Conservation (phyloP, 202 grass and related monocot genomes). For the Zizania palustris region DNA sequence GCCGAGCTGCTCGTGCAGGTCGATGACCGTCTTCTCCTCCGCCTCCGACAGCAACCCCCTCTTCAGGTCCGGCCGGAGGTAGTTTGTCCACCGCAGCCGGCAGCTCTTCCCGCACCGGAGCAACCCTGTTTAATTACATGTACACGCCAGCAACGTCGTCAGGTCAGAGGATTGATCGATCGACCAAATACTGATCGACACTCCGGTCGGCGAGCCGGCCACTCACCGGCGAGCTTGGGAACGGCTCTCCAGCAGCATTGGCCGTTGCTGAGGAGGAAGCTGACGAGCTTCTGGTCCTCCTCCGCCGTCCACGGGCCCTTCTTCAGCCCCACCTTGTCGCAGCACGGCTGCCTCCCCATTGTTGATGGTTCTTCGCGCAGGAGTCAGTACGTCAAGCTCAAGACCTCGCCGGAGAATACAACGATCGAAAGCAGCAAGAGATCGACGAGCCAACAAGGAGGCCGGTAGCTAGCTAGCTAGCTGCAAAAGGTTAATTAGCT, state of each 20-base stretch:
- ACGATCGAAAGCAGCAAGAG: constrained; percentile 34
- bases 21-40: constrained; percentile 69
- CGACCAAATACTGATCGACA: neutral
- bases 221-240: constrained; percentile 90
- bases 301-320: constrained; percentile 90
- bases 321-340: constrained; percentile 91
- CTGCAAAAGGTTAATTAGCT: neutral
- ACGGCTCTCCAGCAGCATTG: constrained; percentile 90
- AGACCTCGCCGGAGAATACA: neutral
- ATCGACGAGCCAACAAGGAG: constrained; percentile 26
- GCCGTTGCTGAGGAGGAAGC: constrained; percentile 77
- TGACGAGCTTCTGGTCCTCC: constrained; percentile 76
- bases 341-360: constrained; percentile 91
- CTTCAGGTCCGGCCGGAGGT: constrained; percentile 84
- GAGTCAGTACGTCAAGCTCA: neutral
- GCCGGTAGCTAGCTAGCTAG: neutral
- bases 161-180: neutral
- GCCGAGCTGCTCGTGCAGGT: constrained; percentile 79
- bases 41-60: constrained; percentile 58
- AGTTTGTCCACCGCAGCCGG: constrained; percentile 87
- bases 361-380: no score
- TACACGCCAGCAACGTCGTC: neutral
- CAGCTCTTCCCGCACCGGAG: constrained; percentile 95
- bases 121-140: constrained; percentile 49
- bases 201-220: neutral